These are phyloP conservation scores for Sporothrix sp. DNA, from an alignment of 2,329 filamentous ascomycete genomes.

Conservation along the genomic window DNA sequence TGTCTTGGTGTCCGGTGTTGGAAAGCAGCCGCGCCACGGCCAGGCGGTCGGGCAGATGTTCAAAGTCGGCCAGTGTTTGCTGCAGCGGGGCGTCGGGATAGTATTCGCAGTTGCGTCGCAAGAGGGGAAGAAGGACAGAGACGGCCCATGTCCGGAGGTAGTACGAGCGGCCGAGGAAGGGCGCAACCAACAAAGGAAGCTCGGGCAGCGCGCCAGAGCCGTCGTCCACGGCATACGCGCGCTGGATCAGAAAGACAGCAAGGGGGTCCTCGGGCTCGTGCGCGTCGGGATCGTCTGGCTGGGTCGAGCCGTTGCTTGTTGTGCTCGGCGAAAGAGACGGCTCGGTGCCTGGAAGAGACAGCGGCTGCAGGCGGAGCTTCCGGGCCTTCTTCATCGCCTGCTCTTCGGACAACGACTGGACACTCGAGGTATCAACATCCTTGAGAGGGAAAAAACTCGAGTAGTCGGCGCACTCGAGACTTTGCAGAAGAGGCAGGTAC, in stretches of 20 bases:
- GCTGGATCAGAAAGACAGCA: conserved; percentile 53
- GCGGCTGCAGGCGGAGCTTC: conserved; percentile 53
- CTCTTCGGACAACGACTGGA: conserved; percentile 51
- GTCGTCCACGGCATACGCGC: conserved; percentile 58
- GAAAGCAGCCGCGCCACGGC: conserved; percentile 54
- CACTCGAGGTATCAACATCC: conserved; percentile 44
- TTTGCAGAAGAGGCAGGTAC: conserved; percentile 53
- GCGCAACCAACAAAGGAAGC: conserved; percentile 55
- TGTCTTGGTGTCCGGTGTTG: conserved; percentile 35
- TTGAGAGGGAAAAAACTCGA: conserved; percentile 22
- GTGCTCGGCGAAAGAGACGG: conserved; percentile 19
- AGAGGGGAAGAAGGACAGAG: conserved; percentile 56
- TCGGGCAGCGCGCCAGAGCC: conserved; percentile 63
- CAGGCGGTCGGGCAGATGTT: conserved; percentile 46
- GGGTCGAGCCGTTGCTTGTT: conserved; percentile 28
- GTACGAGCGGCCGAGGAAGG: conserved; percentile 54
- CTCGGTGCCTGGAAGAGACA: conserved; percentile 33
- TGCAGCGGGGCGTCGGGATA: conserved; percentile 42
- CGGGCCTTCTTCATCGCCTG: conserved; percentile 54
- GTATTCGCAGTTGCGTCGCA: conserved; percentile 61
- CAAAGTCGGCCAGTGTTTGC: conserved; percentile 53
- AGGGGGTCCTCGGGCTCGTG: conserved; percentile 29
- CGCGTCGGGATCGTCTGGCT: conserved; percentile 7
- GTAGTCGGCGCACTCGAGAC: conserved; percentile 40
- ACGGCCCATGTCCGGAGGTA: conserved; percentile 59